Evolutionary conservation across 768 basidiomycete species (phyloP), one percentile per base, ranked within the genome.

Genomic region (Pholiota microspora): DNA sequence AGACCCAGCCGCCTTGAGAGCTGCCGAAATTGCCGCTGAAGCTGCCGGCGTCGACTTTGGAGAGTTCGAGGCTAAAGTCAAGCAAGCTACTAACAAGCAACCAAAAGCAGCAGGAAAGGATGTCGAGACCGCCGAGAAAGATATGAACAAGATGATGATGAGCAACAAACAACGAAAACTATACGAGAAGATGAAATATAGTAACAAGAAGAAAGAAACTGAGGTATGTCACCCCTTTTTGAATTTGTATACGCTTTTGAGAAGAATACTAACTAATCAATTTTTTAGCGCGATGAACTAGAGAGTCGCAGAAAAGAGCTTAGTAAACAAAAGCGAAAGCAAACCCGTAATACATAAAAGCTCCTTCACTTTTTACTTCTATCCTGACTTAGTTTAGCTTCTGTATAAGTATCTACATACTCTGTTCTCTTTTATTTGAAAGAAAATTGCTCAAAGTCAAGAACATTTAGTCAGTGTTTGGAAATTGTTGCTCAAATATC

Each of bases 81-180:
- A 77, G 61, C 86, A 86, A 66, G 77, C 79, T 29, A 73, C 69
- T 55, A 84, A 78, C 67, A 73, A 69, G 61, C 67, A 68, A 46
- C 59, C 56, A 31, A 72, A 75, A 60, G 64, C 58, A 40, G 27
- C 61, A 1, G 62, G 56, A 51, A 66, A 61, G 9, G 73, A 69
- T 58, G 67, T 61, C 45, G 69, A 71, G 61, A 74, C 74, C 58
- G 70, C 72, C 32, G 92, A 94, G 67, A 78, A 84, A 63, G 89
- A 95, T 67, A 92, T 96, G 89, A 88, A 91, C 72, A 96, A 95
- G 80, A 96, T 98, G 86, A 80, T 98, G 84, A 87, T 97, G 86
- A 96, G 92, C 76, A 94, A 92, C 71, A 93, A 90, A 74, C 89
- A 96, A 70, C 82, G 85, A 63, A 95, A 95, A 72, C 71, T 97